Evolutionary conservation across 768 basidiomycete genomes (phyloP).

Genomic region (Nidularia sp.): DNA sequence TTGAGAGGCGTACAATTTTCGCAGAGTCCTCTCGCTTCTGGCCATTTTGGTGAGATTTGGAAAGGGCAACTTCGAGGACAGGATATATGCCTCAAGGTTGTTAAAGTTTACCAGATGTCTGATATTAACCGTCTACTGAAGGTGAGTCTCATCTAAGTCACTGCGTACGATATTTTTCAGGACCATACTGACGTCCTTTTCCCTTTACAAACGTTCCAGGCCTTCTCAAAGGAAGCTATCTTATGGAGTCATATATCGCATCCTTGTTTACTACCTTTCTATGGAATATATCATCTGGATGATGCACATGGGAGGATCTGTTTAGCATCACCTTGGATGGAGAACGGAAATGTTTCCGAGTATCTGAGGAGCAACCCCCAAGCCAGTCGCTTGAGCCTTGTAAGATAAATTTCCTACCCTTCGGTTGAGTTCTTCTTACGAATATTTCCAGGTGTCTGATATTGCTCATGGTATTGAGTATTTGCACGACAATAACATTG

Average conservation of each 20-base stretch:
- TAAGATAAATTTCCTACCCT: background rate
- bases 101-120: too few species aligned
- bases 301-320: conserved; percentile 3
- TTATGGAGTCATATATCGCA: conserved; percentile 9
- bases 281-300: conserved; percentile 7
- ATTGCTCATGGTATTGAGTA: conserved; percentile 11
- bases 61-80: too few species aligned
- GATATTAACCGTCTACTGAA: too few species aligned
- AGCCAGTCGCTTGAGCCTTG: conserved; percentile 1
- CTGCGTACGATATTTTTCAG: too few species aligned
- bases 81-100: too few species aligned
- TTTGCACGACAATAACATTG: conserved; percentile 9
- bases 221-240: conserved; percentile 8
- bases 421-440: background rate
- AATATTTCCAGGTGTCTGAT: conserved; percentile 5
- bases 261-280: conserved; percentile 8
- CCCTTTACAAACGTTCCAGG: too few species aligned
- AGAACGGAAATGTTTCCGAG: conserved; percentile 5
- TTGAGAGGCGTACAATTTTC: too few species aligned
- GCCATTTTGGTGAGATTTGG: too few species aligned
- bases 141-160: too few species aligned
- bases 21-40: too few species aligned
- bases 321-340: conserved; percentile 12
- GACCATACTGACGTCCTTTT: too few species aligned
- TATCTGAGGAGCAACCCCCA: conserved; percentile 3